These are phyloP conservation scores for Gnomoniopsis smithogilvyi DNA, from an alignment of 2,329 filamentous ascomycete species.

Conservation along the genomic window DNA sequence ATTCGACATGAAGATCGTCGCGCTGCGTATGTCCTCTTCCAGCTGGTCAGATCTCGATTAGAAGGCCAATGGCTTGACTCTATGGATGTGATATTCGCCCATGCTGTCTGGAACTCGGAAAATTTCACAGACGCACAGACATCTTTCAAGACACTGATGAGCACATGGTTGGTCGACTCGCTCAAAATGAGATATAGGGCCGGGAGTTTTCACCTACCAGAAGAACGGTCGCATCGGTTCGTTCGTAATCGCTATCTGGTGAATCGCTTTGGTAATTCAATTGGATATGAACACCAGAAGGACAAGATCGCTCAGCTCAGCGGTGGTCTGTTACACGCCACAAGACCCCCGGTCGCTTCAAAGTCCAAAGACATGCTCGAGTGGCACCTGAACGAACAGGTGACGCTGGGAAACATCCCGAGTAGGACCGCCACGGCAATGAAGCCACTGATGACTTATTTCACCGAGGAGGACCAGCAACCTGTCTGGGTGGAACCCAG, in stretches of 20 bases:
- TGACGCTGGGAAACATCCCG: not conserved
- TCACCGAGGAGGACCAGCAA: not conserved
- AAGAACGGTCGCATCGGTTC: not conserved
- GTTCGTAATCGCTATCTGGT: not conserved
- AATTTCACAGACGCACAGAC: not conserved
- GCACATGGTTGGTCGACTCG: not conserved
- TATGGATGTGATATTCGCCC: not conserved
- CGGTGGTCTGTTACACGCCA: not conserved
- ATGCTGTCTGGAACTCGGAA: not conserved
- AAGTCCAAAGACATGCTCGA: not conserved
- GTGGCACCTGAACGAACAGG: not conserved
- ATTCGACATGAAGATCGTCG: not conserved
- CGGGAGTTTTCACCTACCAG: not conserved
- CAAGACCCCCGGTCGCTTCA: not conserved
- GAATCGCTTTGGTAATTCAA: not conserved
- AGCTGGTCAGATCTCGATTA: not conserved
- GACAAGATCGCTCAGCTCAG: not conserved
- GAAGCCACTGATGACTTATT: not conserved
- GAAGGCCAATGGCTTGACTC: not conserved
- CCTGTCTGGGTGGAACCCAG: not conserved
- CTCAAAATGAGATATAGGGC: not conserved
- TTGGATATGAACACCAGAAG: not conserved
- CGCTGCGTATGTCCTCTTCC: not conserved
- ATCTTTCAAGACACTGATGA: not conserved
- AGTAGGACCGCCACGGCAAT: not conserved